phyloP scores from a whole-genome alignment of 176 grass and related monocot genomes.

The Otatea glauca region DNA sequence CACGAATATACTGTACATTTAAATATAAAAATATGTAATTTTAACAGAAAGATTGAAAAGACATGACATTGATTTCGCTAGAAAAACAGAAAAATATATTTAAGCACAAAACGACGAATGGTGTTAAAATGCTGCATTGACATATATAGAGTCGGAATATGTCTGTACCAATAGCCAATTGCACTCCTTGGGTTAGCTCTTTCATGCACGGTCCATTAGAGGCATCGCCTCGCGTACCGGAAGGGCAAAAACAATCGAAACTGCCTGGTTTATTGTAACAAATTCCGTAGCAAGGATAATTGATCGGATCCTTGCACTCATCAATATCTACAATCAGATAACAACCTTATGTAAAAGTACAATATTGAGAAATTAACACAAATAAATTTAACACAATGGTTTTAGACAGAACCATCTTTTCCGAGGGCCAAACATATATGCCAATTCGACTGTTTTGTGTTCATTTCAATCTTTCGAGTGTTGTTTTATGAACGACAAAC shows the following conservation, averaged over 20 bases:
- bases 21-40: too few relatives aligned
- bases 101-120: background rate
- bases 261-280: background rate
- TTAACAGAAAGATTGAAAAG: background rate
- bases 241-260: conserved; percentile 2
- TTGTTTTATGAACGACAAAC: too few relatives aligned
- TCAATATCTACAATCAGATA: conserved; percentile 28
- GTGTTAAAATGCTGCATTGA: background rate
- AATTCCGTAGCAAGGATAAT: background rate
- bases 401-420: background rate
- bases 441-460: too few relatives aligned
- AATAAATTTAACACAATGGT: background rate
- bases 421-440: too few relatives aligned
- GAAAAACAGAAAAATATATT: background rate
- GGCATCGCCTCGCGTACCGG: background rate
- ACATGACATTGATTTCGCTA: background rate
- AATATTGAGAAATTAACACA: too few relatives aligned
- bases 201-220: background rate
- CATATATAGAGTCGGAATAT: background rate
- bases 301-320: background rate
- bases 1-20: too few relatives aligned
- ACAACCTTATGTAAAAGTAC: background rate
- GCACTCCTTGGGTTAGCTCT: background rate
- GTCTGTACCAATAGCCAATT: background rate
- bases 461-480: too few relatives aligned